phyloP scores from a whole-genome alignment of 495 filamentous ascomycete genomes.

The Peziza echinospora region DNA sequence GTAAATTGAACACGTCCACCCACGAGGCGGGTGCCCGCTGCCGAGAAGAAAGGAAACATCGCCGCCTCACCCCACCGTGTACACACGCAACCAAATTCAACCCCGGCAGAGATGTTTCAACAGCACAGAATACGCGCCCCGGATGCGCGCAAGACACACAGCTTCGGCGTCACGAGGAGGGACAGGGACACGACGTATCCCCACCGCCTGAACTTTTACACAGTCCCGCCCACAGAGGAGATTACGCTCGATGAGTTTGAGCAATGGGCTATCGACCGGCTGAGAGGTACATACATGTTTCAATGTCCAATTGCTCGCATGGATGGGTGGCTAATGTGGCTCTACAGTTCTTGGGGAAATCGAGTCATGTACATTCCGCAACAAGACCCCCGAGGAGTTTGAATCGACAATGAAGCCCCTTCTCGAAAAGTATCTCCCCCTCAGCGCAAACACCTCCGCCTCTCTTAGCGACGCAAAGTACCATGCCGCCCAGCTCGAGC shows the following conservation, averaged over 20 bases:
- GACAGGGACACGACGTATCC: too few relatives aligned
- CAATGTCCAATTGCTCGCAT: too few relatives aligned
- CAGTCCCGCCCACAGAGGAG: constrained; percentile 67
- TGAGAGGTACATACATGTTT: constrained; percentile 36
- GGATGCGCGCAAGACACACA: too few relatives aligned
- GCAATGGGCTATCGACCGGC: constrained; percentile 92
- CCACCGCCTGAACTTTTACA: constrained; percentile 82
- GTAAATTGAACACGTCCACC: too few relatives aligned
- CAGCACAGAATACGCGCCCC: too few relatives aligned
- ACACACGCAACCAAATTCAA: too few relatives aligned
- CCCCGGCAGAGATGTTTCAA: too few relatives aligned
- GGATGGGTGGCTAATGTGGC: too few relatives aligned
- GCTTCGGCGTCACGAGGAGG: too few relatives aligned
- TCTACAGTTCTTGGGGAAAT: constrained; percentile 70
- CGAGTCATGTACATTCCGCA: constrained; percentile 89
- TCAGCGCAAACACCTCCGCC: constrained; percentile 51
- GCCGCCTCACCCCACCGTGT: too few relatives aligned
- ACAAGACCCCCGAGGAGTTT: constrained; percentile 60
- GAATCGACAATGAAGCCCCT: constrained; percentile 54
- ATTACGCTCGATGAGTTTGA: constrained; percentile 96
- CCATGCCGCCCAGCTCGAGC: constrained; percentile 32
- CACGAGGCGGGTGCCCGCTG: too few relatives aligned
- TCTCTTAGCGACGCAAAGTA: constrained; percentile 15
- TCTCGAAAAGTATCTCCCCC: constrained; percentile 66
- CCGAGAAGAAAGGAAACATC: too few relatives aligned